Evolutionary conservation across 1,284 basidiomycete species (phyloP), one percentile per base, ranked within the genome.

Genomic region (Papiliotrema nemorosa): DNA sequence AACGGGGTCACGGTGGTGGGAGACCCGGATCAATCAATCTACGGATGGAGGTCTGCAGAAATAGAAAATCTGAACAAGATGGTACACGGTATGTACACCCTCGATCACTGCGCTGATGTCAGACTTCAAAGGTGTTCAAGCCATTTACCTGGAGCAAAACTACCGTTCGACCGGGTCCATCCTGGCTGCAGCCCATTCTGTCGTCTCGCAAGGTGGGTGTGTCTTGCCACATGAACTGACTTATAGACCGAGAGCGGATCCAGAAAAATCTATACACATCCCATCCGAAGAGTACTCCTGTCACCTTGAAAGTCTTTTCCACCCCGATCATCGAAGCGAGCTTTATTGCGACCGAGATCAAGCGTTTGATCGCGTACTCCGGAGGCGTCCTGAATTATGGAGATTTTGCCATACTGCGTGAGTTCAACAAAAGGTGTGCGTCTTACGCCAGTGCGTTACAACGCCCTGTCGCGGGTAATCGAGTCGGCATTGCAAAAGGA

Each of bases 21-120:
- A 0, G 91, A 96, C 73, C 90, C 91, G 0, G 90, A 96, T 71
- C 90, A 94, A 67, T 90, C 88, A 4, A 93, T 91, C 51, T 91
- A 91, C 61, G 88, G 88, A 13, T 94, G 90, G 90, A 82, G 90
- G 6, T 85, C 87, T 12, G 90, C 90, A 1, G 87, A 91, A 61
- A 78, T 87, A 2, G 81, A 80, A 54, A 91, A 91, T 68, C 73
- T 91, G n/a, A 76, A 77, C n/a, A 83, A 80, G 55, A 91, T 91
- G 89, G 74, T 77, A 39, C 74, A 78, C 69, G 84, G 87, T 85
- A 47, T 18, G 4, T 14, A 4, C 2, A 25, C 22, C 31, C 2
- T 35, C 14, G 24, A 14, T 16, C 7, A 20, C 35, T 37, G 43
- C 31, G 44, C 44, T 25, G n/a, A 38, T 27, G 12, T 9, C 52